Conservation (phyloP, 1,284 basidiomycete genomes). For the Lignosus rhinocerotis region DNA sequence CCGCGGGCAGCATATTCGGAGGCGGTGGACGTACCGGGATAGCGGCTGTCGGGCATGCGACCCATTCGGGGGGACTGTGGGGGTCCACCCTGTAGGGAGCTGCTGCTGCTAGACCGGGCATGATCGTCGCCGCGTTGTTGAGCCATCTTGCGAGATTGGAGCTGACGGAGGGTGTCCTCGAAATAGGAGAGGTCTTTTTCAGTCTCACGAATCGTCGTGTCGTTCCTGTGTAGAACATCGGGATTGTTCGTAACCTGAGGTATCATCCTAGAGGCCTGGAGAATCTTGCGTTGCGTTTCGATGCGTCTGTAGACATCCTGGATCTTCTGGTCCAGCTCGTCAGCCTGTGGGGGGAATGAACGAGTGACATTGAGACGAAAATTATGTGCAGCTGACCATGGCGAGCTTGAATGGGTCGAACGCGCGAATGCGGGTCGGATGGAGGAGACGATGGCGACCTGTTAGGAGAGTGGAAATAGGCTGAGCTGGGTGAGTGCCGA, state of each 20-base stretch:
- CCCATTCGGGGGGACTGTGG: conserved; percentile 29
- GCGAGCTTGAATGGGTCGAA: conserved; percentile 16
- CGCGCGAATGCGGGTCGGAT: conserved; percentile 1
- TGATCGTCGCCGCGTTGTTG: conserved; percentile 54
- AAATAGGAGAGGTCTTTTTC: conserved; percentile 87
- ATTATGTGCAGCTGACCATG: conserved; percentile 26
- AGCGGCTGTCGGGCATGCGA: conserved; percentile 43
- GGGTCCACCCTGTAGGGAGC: conserved; percentile 36
- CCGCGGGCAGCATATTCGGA: conserved; percentile 46
- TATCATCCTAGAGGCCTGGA: conserved; percentile 82
- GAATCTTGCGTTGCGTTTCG: conserved; percentile 89
- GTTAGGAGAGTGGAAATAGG: neutral
- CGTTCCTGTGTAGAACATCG: conserved; percentile 81
- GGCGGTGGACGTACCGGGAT: conserved; percentile 26
- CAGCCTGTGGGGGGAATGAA: conserved; percentile 32
- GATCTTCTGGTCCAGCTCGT: conserved; percentile 87
- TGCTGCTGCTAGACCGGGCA: conserved; percentile 45
- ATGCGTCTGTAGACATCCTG: conserved; percentile 90
- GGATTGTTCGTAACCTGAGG: conserved; percentile 84
- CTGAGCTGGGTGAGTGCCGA: neutral
- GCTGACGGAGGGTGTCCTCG: conserved; percentile 81
- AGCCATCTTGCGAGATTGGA: conserved; percentile 76
- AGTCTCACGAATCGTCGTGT: conserved; percentile 87
- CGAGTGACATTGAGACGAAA: conserved; percentile 3
- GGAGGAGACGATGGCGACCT: neutral